Conservation (phyloP, 1,284 basidiomycete species). For the Trichosporon coremiiforme region DNA sequence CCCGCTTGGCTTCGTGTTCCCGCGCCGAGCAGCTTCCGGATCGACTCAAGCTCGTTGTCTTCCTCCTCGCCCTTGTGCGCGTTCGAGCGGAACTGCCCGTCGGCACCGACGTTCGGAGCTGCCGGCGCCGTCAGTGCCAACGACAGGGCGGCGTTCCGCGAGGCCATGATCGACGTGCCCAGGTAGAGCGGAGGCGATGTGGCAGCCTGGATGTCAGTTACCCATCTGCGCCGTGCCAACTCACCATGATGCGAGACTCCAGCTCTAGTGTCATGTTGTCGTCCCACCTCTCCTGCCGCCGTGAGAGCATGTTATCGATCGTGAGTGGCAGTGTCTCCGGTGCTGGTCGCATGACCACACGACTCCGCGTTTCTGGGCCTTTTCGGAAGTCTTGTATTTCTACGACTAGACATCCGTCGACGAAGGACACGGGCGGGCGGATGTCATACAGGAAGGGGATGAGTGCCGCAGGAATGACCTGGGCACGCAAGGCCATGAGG, state of each 20-base stretch:
- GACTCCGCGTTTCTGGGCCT: constrained; percentile 39
- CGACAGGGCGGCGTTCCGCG: constrained; percentile 54
- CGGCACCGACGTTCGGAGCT: constrained; percentile 42
- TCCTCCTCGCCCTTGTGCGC: constrained; percentile 28
- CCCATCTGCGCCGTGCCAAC: constrained; percentile 22
- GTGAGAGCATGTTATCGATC: constrained; percentile 53
- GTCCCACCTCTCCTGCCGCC: constrained; percentile 50
- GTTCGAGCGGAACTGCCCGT: constrained; percentile 41
- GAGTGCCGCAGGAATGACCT: constrained; percentile 53
- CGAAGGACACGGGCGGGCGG: constrained; percentile 50
- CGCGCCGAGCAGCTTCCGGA: constrained; percentile 45
- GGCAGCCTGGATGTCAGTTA: constrained; percentile 44
- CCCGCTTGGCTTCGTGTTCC: constrained; percentile 31
- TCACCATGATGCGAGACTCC: constrained; percentile 55
- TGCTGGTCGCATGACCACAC: constrained; percentile 56
- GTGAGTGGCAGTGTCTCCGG: constrained; percentile 53
- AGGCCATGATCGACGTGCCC: constrained; percentile 54
- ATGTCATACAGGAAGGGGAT: constrained; percentile 55
- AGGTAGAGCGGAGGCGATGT: constrained; percentile 56
- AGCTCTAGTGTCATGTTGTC: constrained; percentile 53
- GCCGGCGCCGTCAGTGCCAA: constrained; percentile 51
- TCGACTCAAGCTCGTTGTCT: constrained; percentile 38
- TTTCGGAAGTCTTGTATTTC: constrained; percentile 56
- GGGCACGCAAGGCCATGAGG: constrained; percentile 55
- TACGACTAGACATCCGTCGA: constrained; percentile 57